These are phyloP conservation scores for Phytophthora sansomeana DNA, from an alignment of 352 stramenopile species.

Conservation along the genomic window DNA sequence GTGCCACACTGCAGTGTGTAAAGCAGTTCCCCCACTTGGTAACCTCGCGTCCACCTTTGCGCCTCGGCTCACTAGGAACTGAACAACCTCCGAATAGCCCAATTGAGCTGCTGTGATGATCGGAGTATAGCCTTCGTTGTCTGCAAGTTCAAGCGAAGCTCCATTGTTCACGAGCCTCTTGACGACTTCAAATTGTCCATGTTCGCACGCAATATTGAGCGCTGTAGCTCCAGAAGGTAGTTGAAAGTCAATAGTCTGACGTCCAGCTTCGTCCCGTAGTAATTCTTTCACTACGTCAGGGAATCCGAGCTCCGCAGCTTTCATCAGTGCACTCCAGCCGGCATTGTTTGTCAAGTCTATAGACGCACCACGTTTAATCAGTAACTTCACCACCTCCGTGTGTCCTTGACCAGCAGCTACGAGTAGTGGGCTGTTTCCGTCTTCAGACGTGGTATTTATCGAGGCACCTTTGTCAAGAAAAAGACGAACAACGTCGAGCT, in stretches of 20 bases:
- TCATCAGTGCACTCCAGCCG: constrained; percentile 6
- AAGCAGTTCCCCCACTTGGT: constrained; percentile 14
- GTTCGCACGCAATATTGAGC: constrained; percentile 20
- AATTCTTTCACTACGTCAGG: constrained; percentile 11
- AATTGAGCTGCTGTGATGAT: constrained; percentile 19
- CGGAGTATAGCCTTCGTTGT: constrained; percentile 20
- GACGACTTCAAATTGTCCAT: constrained; percentile 9
- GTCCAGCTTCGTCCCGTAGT: background rate
- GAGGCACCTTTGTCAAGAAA: background rate
- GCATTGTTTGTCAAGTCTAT: background rate
- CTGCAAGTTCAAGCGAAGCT: constrained; percentile 11
- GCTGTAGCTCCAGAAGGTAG: constrained; percentile 9
- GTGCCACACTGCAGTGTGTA: constrained; percentile 8
- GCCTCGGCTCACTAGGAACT: constrained; percentile 6
- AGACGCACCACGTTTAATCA: background rate
- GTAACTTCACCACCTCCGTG: background rate
- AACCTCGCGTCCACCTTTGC: constrained; percentile 6
- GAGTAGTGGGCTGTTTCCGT: background rate
- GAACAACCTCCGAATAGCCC: constrained; percentile 14
- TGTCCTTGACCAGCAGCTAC: background rate
- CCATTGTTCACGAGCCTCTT: constrained; percentile 7
- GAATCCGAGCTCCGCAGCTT: constrained; percentile 9
- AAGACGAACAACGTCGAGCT: background rate
- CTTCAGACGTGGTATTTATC: background rate
- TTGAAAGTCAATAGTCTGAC: constrained; percentile 7